These are phyloP conservation scores for Diaporthe longicolla DNA, from an alignment of 2,329 filamentous ascomycete species.

Conservation along the genomic window DNA sequence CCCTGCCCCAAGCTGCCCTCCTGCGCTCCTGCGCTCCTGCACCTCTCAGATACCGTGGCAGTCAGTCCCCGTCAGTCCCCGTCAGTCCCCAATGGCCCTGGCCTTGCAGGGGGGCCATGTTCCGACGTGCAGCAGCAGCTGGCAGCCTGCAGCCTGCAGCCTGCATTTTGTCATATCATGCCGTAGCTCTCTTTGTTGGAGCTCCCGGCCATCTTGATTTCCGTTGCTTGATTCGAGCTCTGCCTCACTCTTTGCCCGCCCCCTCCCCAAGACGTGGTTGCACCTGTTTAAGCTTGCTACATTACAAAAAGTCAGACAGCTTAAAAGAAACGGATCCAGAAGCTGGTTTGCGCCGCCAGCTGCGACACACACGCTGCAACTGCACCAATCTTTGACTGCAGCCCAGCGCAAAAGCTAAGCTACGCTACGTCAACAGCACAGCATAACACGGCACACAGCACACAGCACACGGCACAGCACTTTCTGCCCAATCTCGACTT, in stretches of 20 bases:
- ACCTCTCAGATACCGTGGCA: too few species aligned
- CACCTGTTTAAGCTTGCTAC: background rate
- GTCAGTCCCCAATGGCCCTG: too few species aligned
- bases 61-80: too few species aligned
- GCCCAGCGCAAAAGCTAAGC: too few species aligned
- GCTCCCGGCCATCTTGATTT: constrained; percentile 15
- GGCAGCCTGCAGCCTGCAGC: constrained; percentile 2
- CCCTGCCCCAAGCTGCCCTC: background rate
- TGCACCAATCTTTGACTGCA: too few species aligned
- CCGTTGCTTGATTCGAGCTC: background rate
- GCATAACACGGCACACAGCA: background rate
- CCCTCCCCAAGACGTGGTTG: background rate
- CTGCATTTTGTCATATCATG: constrained; percentile 20
- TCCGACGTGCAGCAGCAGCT: constrained; percentile 9
- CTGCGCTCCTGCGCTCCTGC: too few species aligned
- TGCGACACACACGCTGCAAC: background rate
- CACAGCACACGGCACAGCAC: background rate
- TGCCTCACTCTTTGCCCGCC: background rate
- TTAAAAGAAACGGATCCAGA: background rate
- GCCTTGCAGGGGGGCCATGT: constrained; percentile 9
- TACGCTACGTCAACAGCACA: background rate
- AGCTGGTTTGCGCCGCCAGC: background rate
- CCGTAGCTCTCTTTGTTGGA: background rate
- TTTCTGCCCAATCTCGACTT: background rate
- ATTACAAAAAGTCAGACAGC: background rate